Conservation (phyloP, 306 rosid genomes). For the Herpetospermum pedunculosum region DNA sequence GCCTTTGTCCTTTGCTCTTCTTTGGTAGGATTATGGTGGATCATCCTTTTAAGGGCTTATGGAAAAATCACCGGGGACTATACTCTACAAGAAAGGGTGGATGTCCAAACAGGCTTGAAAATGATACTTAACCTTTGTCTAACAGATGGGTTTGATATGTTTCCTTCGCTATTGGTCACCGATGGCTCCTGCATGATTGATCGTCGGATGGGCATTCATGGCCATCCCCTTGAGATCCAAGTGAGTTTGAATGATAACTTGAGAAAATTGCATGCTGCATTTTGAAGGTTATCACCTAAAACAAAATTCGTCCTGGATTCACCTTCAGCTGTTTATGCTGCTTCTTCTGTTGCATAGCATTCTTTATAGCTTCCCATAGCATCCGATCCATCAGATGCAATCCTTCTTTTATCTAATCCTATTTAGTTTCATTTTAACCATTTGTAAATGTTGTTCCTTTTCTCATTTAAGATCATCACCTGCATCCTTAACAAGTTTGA, state of each 20-base stretch:
- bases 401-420: neutral
- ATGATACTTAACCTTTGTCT: conserved; percentile 88
- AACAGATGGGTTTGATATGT: conserved; percentile 88
- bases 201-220: conserved; percentile 96
- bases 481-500: neutral
- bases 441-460: neutral
- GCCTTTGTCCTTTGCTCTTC: neutral
- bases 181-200: conserved; percentile 99
- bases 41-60: conserved; percentile 74
- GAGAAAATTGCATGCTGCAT: neutral
- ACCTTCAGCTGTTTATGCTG: neutral
- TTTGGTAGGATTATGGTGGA: conserved; percentile 91
- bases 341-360: neutral
- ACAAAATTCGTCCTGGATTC: neutral
- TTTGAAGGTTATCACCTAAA: neutral
- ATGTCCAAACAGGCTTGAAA: conserved; percentile 81
- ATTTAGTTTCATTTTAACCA: neutral
- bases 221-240: conserved; percentile 97
- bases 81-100: conserved; percentile 76
- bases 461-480: neutral
- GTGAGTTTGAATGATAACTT: conserved; percentile 31
- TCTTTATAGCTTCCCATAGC: neutral
- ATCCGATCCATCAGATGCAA: neutral
- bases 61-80: conserved; percentile 83
- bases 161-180: conserved; percentile 88